Evolutionary conservation across 805 yeast genomes (phyloP).

Genomic region (Candida schatavii): DNA sequence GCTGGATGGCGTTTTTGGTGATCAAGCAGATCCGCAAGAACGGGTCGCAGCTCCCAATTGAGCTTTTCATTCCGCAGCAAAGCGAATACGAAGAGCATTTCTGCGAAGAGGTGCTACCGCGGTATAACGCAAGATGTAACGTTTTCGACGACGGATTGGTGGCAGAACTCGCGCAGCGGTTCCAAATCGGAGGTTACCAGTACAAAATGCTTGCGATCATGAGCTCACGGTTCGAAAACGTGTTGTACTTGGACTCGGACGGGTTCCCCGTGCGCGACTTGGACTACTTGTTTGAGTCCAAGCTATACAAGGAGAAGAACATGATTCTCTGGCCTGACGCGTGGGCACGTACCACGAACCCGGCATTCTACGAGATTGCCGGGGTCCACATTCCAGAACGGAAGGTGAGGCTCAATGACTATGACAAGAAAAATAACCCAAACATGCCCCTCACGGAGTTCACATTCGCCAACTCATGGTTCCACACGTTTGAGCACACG

Average conservation of each 20-base stretch:
- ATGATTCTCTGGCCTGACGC: slow-evolving; percentile 67
- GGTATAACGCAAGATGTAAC: slow-evolving; percentile 45
- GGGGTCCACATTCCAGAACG: slow-evolving; percentile 29
- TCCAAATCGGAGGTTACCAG: slow-evolving; percentile 44
- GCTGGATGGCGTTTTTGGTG: slow-evolving; percentile 50
- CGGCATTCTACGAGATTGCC: slow-evolving; percentile 56
- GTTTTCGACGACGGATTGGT: slow-evolving; percentile 31
- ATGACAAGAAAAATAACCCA: slow-evolving; percentile 16
- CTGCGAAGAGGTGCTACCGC: slow-evolving; percentile 44
- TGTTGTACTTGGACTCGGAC: slow-evolving; percentile 51
- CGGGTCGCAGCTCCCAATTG: slow-evolving; percentile 49
- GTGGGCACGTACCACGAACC: slow-evolving; percentile 68
- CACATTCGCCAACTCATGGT: slow-evolving; percentile 26
- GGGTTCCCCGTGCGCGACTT: slow-evolving; percentile 43
- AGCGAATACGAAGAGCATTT: slow-evolving; percentile 46
- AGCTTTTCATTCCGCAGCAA: slow-evolving; percentile 44
- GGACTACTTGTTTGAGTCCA: slow-evolving; percentile 46
- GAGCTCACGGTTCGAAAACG: slow-evolving; percentile 53
- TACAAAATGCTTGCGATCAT: slow-evolving; percentile 57
- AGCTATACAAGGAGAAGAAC: slow-evolving; percentile 44
- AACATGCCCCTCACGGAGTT: slow-evolving; percentile 8
- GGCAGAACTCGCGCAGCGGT: slow-evolving; percentile 12
- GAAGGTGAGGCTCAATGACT: slow-evolving; percentile 22
- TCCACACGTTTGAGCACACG: slow-evolving; percentile 61
- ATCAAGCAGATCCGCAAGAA: slow-evolving; percentile 41